These are phyloP conservation scores for Penicillium sp. DNA, from an alignment of 2,329 filamentous ascomycete species.

Conservation along the genomic window DNA sequence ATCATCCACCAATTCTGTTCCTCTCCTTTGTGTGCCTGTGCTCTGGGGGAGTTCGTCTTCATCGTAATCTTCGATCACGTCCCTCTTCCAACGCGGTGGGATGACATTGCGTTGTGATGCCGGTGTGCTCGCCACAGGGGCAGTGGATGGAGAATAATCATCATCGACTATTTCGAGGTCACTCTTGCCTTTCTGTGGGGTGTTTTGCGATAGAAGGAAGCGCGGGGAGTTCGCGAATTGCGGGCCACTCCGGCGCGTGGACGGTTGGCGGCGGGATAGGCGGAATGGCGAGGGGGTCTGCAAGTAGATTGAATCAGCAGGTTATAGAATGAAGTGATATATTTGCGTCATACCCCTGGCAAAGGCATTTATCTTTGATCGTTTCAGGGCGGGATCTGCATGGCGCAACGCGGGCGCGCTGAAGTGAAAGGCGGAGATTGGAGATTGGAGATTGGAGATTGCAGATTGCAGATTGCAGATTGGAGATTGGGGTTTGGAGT, in stretches of 20 bases:
- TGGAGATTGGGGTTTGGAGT: no score
- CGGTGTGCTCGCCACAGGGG: conserved; percentile 1
- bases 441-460: neutral
- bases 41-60: conserved; percentile 14
- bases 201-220: conserved; percentile 31
- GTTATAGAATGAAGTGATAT: neutral
- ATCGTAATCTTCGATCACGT: conserved; percentile 31
- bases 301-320: neutral
- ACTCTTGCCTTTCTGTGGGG: conserved; percentile 4
- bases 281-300: conserved; percentile 34
- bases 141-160: conserved; percentile 18
- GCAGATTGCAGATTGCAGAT: neutral
- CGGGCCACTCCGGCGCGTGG: conserved; percentile 27
- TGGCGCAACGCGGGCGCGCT: neutral
- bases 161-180: conserved; percentile 24
- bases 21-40: neutral
- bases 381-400: neutral
- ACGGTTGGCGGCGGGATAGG: conserved; percentile 24
- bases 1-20: conserved; percentile 5
- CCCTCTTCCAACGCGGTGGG: conserved; percentile 15
- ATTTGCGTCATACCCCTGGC: conserved; percentile 9
- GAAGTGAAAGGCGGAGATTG: neutral
- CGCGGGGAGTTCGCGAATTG: conserved; percentile 37
- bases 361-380: conserved; percentile 14
- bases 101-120: conserved; percentile 1